Evolutionary conservation across 306 rosid species (phyloP), one percentile per base, ranked within the genome.

Genomic region (Begonia fuchsioides): DNA sequence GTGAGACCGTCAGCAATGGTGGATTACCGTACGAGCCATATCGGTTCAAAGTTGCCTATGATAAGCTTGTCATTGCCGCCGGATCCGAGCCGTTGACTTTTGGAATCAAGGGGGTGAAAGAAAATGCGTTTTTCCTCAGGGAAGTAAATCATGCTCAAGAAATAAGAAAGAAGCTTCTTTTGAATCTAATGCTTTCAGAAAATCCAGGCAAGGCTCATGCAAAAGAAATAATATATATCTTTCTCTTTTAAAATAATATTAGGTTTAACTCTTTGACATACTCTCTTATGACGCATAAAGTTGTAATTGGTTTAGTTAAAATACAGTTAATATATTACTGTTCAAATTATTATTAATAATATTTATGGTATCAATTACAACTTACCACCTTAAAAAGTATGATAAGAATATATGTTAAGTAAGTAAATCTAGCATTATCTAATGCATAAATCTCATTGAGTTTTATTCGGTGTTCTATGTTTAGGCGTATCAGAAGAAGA

Each of bases 91-190:
- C 94, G 44, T 54, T 69, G 75, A 90, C 97, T 32, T 90, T 90
- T 65, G 95, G 95, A 17, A 75, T 79, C 81, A 74, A 78, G 55
- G 97, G 97, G 55, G 93, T 88, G 38, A 43, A 71, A 53, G 97
- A 83, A 63, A 74, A 88, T 47, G 93, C 95, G 13, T 81, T 76
- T 58, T 88, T 88, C 51, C 97, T 88, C 59, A 90, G 97, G 10
- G 97, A 88, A 68, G 95, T 88, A 49, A 44, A 66, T 58, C 97
- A 88, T 58, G 97, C 97, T 50, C 95, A 84, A 70, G 95, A 88
- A 59, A 84, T 88, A 52, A 78, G 97, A 72, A 88, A 84, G 73
- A 84, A 70, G 65, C 95, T 88, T 68, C 93, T 88, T 15, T 74
- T 81, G 54, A 88, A 88, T 68, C 63, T 88, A 16, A 88, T 83